Conservation (phyloP, 306 rosid genomes). For the Begonia loranthoides region DNA sequence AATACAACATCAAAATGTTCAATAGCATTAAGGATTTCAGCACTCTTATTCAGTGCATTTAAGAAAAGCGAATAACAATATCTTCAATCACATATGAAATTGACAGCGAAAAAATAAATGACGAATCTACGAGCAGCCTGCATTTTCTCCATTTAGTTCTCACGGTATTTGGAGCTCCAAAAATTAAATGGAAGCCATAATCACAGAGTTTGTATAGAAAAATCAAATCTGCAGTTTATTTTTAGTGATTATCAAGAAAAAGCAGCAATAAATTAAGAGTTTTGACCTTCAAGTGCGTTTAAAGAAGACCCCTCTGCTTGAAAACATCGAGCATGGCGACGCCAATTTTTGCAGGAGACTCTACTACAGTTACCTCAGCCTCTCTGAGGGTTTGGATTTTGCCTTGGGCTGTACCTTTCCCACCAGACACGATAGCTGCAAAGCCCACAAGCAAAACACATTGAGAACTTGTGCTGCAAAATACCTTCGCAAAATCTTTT, state of each 20-base stretch:
- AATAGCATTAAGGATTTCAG: too few relatives aligned
- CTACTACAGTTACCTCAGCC: conserved; percentile 89
- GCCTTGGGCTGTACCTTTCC: conserved; percentile 98
- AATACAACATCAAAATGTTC: too few relatives aligned
- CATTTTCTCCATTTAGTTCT: neutral
- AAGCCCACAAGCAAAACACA: conserved; percentile 18
- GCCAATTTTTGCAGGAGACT: conserved; percentile 96
- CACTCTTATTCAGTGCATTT: too few relatives aligned
- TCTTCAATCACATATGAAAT: too few relatives aligned
- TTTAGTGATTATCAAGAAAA: too few relatives aligned
- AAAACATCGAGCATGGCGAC: conserved; percentile 72
- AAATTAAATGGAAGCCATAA: neutral
- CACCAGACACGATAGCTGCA: conserved; percentile 98
- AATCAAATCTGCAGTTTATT: too few relatives aligned
- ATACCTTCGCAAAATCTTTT: too few relatives aligned
- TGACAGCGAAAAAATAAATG: too few relatives aligned
- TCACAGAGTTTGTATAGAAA: too few relatives aligned
- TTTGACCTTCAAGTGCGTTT: conserved; percentile 19
- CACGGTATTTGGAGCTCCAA: neutral
- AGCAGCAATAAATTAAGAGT: too few relatives aligned
- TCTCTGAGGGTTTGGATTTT: conserved; percentile 74
- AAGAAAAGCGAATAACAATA: too few relatives aligned
- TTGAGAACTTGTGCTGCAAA: neutral
- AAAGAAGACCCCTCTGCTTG: conserved; percentile 80
- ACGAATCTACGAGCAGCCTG: neutral